A percentile compares a stretch with the other conserved stretches of the same genome.
These are phyloP conservation scores for Puccinia horiana DNA, from an alignment of 1,284 basidiomycete genomes.

Conservation along the genomic window DNA sequence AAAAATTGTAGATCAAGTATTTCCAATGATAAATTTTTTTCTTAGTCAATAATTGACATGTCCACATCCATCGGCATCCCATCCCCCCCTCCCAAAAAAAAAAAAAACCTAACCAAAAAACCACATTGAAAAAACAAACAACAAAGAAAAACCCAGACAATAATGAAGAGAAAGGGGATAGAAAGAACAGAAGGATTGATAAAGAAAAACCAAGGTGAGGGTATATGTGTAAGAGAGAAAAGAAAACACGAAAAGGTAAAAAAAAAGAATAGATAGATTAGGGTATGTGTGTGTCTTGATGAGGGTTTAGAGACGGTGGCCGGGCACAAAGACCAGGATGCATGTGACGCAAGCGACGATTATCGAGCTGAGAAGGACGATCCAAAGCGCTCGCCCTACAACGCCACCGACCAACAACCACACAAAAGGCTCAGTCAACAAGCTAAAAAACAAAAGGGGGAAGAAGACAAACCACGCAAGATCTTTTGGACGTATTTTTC, in stretches of 20 bases:
- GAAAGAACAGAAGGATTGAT: not conserved
- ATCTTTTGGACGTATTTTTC: conserved; percentile 91
- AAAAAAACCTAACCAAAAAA: not conserved
- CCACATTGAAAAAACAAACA: not conserved
- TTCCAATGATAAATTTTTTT: no score
- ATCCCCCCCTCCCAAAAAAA: not conserved
- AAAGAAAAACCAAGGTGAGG: not conserved
- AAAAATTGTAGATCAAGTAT: no score
- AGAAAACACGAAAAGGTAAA: not conserved
- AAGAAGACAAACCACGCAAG: conserved; percentile 78
- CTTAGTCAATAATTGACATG: no score
- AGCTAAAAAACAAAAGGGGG: conserved; percentile 63
- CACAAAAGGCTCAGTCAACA: conserved; percentile 32
- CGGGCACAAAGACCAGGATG: conserved; percentile 88
- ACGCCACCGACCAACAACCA: not conserved
- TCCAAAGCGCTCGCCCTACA: conserved; percentile 42
- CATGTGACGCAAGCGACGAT: conserved; percentile 76
- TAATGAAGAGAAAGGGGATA: not conserved
- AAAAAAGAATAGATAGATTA: not conserved
- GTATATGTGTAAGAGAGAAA: not conserved
- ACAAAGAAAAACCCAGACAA: not conserved
- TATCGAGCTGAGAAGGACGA: conserved; percentile 65
- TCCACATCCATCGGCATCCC: no score
- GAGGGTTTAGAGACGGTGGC: conserved; percentile 69
- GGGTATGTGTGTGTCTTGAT: not conserved